Evolutionary conservation across 1,284 basidiomycete species (phyloP), one percentile per base, ranked within the genome.

Genomic region (Ceratorhiza oryzae-sativae): DNA sequence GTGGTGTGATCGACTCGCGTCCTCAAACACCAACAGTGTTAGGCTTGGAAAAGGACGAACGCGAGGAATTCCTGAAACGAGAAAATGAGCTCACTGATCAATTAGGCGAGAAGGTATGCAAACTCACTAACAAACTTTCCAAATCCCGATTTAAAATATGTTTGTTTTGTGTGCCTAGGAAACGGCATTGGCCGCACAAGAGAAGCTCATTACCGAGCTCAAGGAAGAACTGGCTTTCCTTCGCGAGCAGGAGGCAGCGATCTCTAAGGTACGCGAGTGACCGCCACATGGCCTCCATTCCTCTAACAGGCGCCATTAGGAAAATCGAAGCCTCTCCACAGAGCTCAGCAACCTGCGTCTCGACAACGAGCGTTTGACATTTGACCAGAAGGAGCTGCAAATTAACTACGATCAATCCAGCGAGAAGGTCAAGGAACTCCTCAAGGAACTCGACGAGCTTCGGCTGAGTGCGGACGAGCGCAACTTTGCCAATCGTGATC

Each of bases 31-130:
- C 95, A 15, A 94, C 92, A 18, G 88, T 90, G 42, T 86, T 93
- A 45, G 89, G 89, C 13, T 80, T 98, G 77, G 95, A 97, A 76
- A 95, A 96, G 84, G 97, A 99, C 79, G 97, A 99, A 82, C 85
- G 95, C 75, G 97, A 99, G 75, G 97, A 99, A 74, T 99, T 98
- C 86, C 82, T 99, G 81, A 90, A 89, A 79, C 84, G 97, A 73
- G 97, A 99, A 86, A 99, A 99, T 79, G 97, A 99, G 81, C 86
- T 99, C 73, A 95, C 90, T 75, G 97, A 99, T 81, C 87, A 91
- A 78, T 84, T 99, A 56, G 93, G 93, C 0, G 97, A 98, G 84
- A 94, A 84, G 78, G 85, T 83, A 60, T 74, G 81, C 59, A 73
- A 59, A 0, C 25, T 13, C 5, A 39, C 15, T 30, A 49, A 20